A percentile compares a stretch with the other conserved stretches of the same genome.
Evolutionary conservation across 176 grass and related monocot species (phyloP).

Genomic region (Avena eriantha): DNA sequence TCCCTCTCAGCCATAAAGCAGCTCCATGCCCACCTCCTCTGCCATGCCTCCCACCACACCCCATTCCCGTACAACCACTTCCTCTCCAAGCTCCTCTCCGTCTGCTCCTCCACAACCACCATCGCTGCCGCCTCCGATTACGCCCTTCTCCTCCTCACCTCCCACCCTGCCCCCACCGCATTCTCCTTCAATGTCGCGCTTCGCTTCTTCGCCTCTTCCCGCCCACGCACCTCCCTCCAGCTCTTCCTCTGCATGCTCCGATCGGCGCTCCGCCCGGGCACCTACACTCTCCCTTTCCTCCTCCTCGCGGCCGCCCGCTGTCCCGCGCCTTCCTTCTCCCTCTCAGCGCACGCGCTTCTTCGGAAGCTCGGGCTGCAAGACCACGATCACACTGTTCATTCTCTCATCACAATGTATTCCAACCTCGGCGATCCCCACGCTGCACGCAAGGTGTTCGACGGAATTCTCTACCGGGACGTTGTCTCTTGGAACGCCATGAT

Average conservation of each 20-base stretch:
- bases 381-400: constrained; percentile 53
- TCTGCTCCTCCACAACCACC: neutral
- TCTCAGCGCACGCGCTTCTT: constrained; percentile 42
- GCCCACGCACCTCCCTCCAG: constrained; percentile 33
- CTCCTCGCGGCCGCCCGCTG: constrained; percentile 52
- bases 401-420: constrained; percentile 50
- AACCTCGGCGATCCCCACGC: constrained; percentile 8
- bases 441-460: constrained; percentile 50
- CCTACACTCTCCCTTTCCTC: constrained; percentile 51
- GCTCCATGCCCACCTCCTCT: constrained; percentile 44
- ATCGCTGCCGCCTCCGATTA: constrained; percentile 1
- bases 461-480: constrained; percentile 43
- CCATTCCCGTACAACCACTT: constrained; percentile 59
- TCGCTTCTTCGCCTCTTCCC: constrained; percentile 41
- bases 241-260: constrained; percentile 50
- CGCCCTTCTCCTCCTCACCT: constrained; percentile 42
- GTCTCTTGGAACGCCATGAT: constrained; percentile 56
- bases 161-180: constrained; percentile 35
- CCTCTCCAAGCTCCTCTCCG: constrained; percentile 54
- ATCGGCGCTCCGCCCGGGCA: constrained; percentile 36
- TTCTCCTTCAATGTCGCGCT: constrained; percentile 47
- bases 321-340: constrained; percentile 25
- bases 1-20: constrained; percentile 36
- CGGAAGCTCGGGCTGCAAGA: constrained; percentile 28
- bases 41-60: neutral